Evolutionary conservation across 1,284 basidiomycete species (phyloP), one percentile per base, ranked within the genome.

Genomic region (Violaceomyces palustris): DNA sequence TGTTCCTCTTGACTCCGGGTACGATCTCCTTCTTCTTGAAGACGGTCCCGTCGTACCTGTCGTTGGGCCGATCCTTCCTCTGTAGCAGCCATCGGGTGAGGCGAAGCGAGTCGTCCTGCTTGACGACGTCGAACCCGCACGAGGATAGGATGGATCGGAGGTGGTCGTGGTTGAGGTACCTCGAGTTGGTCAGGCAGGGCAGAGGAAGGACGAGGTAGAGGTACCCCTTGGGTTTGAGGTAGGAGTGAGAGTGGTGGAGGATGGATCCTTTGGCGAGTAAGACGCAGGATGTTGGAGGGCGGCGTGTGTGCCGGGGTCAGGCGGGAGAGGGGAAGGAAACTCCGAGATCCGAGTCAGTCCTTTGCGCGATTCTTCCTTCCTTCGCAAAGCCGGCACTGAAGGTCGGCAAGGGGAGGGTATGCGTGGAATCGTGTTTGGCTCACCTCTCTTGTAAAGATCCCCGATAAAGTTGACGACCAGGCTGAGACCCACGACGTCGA

Each of bases 381-480:
- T n/a, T n/a, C n/a, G n/a, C n/a, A n/a, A n/a, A n/a, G n/a, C n/a
- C n/a, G n/a, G n/a, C n/a, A n/a, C n/a, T n/a, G n/a, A n/a, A n/a
- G n/a, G n/a, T n/a, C n/a, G n/a, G n/a, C n/a, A n/a, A n/a, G n/a
- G n/a, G n/a, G n/a, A n/a, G n/a, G n/a, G n/a, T n/a, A n/a, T n/a
- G n/a, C n/a, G n/a, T n/a, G n/a, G n/a, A n/a, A n/a, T n/a, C n/a
- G n/a, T n/a, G n/a, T n/a, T n/a, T n/a, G 12, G 28, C 57, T 28
- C 29, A 57, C 73, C 69, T 12, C 75, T 53, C 37, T 71, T 62
- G 11, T 50, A 36, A 1, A 77, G 47, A 30, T 70, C 67, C 15
- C 76, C 76, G 12, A 73, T 71, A 51, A 74, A 77, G 55, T 77
- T 77, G 55, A 76, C 45, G 15, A 77, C 76, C 17, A 77, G 64